Evolutionary conservation across 2,329 filamentous ascomycete genomes (phyloP).

Genomic region (Neonectria punicea): DNA sequence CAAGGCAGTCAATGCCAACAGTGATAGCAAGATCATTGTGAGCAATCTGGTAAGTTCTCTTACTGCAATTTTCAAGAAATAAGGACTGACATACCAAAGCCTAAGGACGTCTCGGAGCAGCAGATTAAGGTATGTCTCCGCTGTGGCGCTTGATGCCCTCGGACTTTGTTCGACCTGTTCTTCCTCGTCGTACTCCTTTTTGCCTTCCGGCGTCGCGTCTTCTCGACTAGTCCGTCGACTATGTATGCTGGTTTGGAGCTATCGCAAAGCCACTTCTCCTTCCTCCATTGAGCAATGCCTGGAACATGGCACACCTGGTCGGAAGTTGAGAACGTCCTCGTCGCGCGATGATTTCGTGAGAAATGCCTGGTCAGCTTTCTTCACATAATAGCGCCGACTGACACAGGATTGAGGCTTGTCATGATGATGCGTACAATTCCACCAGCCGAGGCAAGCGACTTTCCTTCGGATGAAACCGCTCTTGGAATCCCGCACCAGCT

Average conservation of each 20-base stretch:
- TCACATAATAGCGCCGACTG: conserved; percentile 41
- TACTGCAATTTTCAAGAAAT: not conserved
- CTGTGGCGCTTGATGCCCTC: conserved; percentile 74
- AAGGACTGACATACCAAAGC: conserved; percentile 70
- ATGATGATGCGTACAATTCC: conserved; percentile 32
- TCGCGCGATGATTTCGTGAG: conserved; percentile 57
- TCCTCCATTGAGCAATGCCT: conserved; percentile 43
- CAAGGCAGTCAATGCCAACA: conserved; percentile 68
- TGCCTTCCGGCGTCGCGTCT: conserved; percentile 44
- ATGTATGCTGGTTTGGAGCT: conserved; percentile 37
- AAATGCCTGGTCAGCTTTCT: conserved; percentile 65
- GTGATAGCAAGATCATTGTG: conserved; percentile 97
- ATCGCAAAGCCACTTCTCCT: conserved; percentile 47
- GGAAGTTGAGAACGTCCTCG: conserved; percentile 70
- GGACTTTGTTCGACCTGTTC: conserved; percentile 75
- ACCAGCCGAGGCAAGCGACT: conserved; percentile 34
- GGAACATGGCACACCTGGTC: conserved; percentile 47
- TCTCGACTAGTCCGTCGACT: conserved; percentile 32
- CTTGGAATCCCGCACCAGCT: conserved; percentile 35
- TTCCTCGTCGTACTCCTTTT: conserved; percentile 53
- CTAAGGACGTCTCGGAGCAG: conserved; percentile 93
- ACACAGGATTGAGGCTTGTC: conserved; percentile 39
- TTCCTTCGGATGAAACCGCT: conserved; percentile 44
- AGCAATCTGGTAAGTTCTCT: conserved; percentile 86
- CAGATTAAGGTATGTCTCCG: conserved; percentile 99